These are phyloP conservation scores for Begonia loranthoides DNA, from an alignment of 306 rosid species.

Conservation along the genomic window DNA sequence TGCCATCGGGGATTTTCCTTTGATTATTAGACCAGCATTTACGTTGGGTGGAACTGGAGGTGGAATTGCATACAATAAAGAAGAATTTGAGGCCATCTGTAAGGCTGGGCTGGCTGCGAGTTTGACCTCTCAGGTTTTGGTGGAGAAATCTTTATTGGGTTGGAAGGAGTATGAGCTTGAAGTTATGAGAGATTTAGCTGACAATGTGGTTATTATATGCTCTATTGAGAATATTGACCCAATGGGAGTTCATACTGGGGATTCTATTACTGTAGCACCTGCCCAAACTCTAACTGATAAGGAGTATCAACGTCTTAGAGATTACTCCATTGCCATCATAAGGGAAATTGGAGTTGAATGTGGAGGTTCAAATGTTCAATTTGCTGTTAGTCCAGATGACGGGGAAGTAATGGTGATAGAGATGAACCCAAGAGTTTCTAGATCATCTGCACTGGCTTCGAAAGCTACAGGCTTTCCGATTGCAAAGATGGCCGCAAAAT, in stretches of 20 bases:
- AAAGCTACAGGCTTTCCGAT: conserved; percentile 97
- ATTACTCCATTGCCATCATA: conserved; percentile 15
- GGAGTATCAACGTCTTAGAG: conserved; percentile 81
- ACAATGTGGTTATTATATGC: conserved; percentile 87
- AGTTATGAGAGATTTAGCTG: conserved; percentile 96
- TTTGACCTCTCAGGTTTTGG: conserved; percentile 65
- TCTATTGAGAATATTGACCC: conserved; percentile 98
- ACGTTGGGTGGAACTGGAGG: conserved; percentile 93
- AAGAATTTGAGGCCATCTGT: conserved; percentile 74
- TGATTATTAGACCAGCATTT: conserved; percentile 77
- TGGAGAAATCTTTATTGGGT: conserved; percentile 86
- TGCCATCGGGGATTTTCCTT: conserved; percentile 61
- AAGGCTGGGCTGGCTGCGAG: conserved; percentile 90
- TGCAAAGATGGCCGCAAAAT: conserved; percentile 90
- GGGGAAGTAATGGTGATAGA: conserved; percentile 87
- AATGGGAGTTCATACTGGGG: conserved; percentile 97
- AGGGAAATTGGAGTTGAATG: conserved; percentile 16
- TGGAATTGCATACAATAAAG: conserved; percentile 81
- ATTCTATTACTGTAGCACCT: conserved; percentile 92
- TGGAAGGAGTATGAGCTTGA: conserved; percentile 99
- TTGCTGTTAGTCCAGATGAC: conserved; percentile 64
- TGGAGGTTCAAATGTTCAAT: conserved; percentile 72
- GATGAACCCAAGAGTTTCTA: conserved; percentile 95
- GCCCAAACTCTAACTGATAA: conserved; percentile 92
- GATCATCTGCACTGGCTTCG: conserved; percentile 86